These are phyloP conservation scores for Ganoderma boninense DNA, from an alignment of 1,284 basidiomycete species.

Conservation along the genomic window DNA sequence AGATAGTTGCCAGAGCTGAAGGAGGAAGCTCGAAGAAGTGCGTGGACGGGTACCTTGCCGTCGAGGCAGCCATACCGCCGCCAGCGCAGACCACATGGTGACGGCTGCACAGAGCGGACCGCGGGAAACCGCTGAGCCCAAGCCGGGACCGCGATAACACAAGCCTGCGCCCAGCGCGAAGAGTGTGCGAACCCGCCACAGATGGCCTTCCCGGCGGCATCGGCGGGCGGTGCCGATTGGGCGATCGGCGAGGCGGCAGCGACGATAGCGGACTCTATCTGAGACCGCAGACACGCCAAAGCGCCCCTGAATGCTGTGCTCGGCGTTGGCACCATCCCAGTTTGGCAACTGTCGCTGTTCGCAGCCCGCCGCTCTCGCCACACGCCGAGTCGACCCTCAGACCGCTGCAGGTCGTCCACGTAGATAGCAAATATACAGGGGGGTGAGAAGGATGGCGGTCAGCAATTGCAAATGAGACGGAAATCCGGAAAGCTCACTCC, in stretches of 20 bases:
- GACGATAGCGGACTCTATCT: no score
- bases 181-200: neutral
- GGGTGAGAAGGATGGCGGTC: neutral
- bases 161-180: neutral
- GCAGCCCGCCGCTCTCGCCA: neutral
- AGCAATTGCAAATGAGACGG: neutral
- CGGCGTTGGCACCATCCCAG: neutral
- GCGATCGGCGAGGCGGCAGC: neutral
- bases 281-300: no score
- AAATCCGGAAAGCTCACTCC: neutral
- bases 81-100: neutral
- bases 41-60: neutral
- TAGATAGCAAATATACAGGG: neutral
- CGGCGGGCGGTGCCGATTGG: neutral
- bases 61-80: no score
- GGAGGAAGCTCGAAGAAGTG: neutral
- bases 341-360: slow-evolving; percentile 27
- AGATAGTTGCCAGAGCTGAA: neutral
- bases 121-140: neutral
- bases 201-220: no score
- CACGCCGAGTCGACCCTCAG: neutral
- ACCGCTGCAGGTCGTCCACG: neutral
- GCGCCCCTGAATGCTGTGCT: neutral
- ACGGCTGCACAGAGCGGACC: neutral
- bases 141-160: neutral